Evolutionary conservation across 768 basidiomycete species (phyloP).

Genomic region (Hypholoma sublateritium): DNA sequence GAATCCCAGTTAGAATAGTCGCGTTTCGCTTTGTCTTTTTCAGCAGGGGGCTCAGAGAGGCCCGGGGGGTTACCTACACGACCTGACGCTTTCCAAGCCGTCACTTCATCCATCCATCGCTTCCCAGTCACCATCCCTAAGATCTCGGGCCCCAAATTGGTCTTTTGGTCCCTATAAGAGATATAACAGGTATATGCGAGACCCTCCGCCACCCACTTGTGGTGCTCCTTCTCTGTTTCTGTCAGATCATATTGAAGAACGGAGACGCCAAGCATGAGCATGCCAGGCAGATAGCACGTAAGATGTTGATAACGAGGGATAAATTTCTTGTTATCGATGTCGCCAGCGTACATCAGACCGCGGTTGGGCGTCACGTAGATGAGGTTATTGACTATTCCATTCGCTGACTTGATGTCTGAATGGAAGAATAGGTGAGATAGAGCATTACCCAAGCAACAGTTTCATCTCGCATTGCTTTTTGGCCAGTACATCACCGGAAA

Average conservation of each 20-base stretch:
- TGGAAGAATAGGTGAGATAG: background rate
- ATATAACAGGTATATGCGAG: conserved; percentile 70
- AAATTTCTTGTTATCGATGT: conserved; percentile 34
- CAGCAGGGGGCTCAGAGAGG: conserved; percentile 32
- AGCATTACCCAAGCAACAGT: background rate
- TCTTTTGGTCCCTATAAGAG: conserved; percentile 62
- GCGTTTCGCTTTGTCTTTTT: conserved; percentile 29
- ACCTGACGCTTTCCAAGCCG: conserved; percentile 44
- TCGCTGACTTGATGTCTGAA: conserved; percentile 49
- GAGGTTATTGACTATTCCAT: conserved; percentile 57
- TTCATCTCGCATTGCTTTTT: conserved; percentile 48
- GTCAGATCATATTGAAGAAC: conserved; percentile 36
- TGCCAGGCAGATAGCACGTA: conserved; percentile 68
- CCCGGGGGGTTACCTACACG: conserved; percentile 45
- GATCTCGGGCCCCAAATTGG: conserved; percentile 66
- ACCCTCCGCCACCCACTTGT: conserved; percentile 71
- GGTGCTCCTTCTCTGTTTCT: conserved; percentile 38
- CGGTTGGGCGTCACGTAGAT: conserved; percentile 58
- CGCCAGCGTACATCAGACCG: conserved; percentile 62
- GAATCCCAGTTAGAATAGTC: conserved; percentile 47
- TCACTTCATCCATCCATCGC: conserved; percentile 47
- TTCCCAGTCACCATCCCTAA: conserved; percentile 33
- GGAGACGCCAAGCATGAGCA: conserved; percentile 60
- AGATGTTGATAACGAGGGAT: conserved; percentile 60
- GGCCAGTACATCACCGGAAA: conserved; percentile 46